Evolutionary conservation across 208 protist genomes (phyloP).

Genomic region (Crithidia brevicula): DNA sequence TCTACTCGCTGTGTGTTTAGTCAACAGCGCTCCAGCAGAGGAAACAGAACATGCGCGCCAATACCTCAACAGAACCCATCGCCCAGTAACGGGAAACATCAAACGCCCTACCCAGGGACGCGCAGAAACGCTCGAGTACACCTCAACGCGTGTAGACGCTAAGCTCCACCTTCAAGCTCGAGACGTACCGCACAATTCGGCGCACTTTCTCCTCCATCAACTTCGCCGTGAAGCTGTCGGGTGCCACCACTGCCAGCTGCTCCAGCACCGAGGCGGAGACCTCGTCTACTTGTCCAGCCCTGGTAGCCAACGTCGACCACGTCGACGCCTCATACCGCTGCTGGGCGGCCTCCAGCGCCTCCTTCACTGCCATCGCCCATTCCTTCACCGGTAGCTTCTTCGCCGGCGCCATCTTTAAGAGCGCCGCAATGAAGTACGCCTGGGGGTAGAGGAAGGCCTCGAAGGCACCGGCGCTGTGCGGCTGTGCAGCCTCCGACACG

Average conservation of each 20-base stretch:
- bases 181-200: slow-evolving; percentile 27
- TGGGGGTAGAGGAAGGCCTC: slow-evolving; percentile 73
- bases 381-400: slow-evolving; percentile 50
- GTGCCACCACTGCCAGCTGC: slow-evolving; percentile 12
- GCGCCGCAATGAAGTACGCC: slow-evolving; percentile 53
- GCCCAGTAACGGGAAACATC: too few species aligned
- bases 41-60: too few species aligned
- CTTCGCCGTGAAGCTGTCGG: slow-evolving; percentile 33
- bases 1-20: too few species aligned
- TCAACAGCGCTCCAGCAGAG: too few species aligned
- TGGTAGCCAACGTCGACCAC: slow-evolving; percentile 26
- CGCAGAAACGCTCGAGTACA: too few species aligned
- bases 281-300: slow-evolving; percentile 1
- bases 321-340: slow-evolving; percentile 34
- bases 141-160: slow-evolving; percentile 21
- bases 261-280: slow-evolving; percentile 8
- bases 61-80: too few species aligned
- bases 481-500: slow-evolving; percentile 21
- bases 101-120: too few species aligned
- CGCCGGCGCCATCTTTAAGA: slow-evolving; percentile 55
- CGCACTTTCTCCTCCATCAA: slow-evolving; percentile 29
- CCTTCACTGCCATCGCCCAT: slow-evolving; percentile 51
- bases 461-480: slow-evolving; percentile 35
- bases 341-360: slow-evolving; percentile 37
- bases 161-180: slow-evolving; percentile 23